Percentiles rank a stretch among this genome's conserved stretches.
phyloP scores from a whole-genome alignment of 441 rosid species.

The Syzygium syzygioides region DNA sequence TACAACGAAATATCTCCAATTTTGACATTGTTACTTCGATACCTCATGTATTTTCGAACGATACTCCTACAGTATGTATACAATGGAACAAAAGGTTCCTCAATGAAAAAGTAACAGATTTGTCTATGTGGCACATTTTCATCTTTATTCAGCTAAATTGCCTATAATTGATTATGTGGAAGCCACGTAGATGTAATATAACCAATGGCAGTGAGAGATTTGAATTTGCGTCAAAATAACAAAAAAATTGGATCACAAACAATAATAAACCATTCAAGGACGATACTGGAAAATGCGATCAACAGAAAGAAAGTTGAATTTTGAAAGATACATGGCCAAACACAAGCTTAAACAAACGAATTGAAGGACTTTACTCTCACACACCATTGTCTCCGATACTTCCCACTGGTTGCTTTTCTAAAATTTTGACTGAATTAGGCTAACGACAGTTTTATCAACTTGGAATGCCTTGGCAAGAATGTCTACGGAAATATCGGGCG shows the following conservation, averaged over 20 bases:
- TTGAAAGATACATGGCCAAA: background rate
- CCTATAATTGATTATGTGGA: background rate
- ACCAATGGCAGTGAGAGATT: background rate
- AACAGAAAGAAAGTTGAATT: too few relatives aligned
- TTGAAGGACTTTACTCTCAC: background rate
- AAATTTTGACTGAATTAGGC: too few relatives aligned
- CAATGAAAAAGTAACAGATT: background rate
- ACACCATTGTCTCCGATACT: too few relatives aligned
- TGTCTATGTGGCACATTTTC: background rate
- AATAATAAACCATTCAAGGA: too few relatives aligned
- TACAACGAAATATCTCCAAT: accelerated
- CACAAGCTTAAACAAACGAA: background rate
- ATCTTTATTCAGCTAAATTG: background rate
- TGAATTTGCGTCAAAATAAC: too few relatives aligned
- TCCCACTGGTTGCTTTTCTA: background rate
- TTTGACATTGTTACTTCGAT: background rate
- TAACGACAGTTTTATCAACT: background rate
- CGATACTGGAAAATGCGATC: too few relatives aligned
- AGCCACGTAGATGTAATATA: background rate
- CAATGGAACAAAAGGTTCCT: background rate
- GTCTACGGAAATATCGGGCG: too few relatives aligned
- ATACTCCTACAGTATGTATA: background rate
- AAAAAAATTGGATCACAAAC: too few relatives aligned
- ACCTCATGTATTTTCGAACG: background rate
- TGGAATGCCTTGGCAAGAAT: background rate